These are phyloP conservation scores for Paracoccidioides brasiliensis DNA, from an alignment of 2,329 filamentous ascomycete genomes.

Conservation along the genomic window DNA sequence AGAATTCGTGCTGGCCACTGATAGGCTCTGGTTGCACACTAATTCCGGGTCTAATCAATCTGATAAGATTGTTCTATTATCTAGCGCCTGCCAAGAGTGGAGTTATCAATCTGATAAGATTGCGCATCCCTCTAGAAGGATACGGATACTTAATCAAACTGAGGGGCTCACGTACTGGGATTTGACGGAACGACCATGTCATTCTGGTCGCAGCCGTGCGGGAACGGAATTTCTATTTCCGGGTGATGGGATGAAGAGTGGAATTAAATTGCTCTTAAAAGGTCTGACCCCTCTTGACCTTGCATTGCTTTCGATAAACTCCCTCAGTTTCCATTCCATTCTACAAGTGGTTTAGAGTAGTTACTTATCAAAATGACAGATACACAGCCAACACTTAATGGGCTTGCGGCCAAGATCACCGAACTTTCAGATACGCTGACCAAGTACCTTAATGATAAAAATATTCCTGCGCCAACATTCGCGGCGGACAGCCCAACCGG, in stretches of 20 bases:
- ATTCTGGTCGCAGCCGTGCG: neutral
- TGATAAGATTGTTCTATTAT: neutral
- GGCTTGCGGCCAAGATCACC: conserved; percentile 6
- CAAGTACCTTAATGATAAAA: conserved; percentile 23
- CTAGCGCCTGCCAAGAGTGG: neutral
- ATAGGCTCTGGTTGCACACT: neutral
- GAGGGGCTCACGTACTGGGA: neutral
- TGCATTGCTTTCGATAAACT: neutral
- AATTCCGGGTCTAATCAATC: neutral
- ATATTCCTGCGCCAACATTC: conserved; percentile 32
- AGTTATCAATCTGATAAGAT: conserved; percentile 1
- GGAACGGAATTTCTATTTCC: neutral
- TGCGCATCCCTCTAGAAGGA: neutral
- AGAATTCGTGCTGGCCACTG: neutral
- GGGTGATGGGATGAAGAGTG: neutral
- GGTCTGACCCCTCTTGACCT: neutral
- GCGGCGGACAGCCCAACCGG: conserved; percentile 32
- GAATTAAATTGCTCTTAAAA: neutral
- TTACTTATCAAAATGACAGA: conserved; percentile 3
- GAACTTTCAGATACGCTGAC: conserved; percentile 6
- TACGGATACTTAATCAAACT: neutral
- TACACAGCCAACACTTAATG: conserved; percentile 5
- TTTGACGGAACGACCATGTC: neutral
- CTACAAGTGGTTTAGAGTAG: neutral
- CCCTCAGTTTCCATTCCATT: no score